Base-by-base conservation (phyloP, 805 yeast species). In the Metschnikowia gruessii region DNA sequence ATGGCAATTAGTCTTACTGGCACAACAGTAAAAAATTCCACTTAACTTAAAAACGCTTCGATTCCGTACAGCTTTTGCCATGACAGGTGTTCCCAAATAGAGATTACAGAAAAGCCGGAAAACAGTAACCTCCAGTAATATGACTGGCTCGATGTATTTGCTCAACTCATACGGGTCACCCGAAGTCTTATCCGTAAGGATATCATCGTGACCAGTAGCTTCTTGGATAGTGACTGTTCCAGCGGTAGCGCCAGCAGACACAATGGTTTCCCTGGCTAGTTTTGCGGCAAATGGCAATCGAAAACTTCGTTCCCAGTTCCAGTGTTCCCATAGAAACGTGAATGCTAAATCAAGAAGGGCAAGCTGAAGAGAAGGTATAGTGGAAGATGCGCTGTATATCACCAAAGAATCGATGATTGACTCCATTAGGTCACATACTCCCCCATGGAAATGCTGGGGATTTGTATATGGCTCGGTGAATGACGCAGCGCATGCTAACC, bases 71-170 rank as follows among this genome's bases (percentile, higher is more conserved):
- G 42, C 31, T 22, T 42, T 42, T 26, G 50, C 46, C 26, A 50
- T 41, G 17, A 47, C 51, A 2, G 53, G 50, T 11, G 50, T 38
- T 4, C 51, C 52, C 42, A 54, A 45, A 39, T 42, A 50, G n/a
- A 52, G 38, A 35, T 52, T 52, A 48, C 55, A 50, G 18, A 54
- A 48, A 18, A 54, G 49, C 18, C 53, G 38, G 38, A 54, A 54
- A 3, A 46, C 26, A 19, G 39, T 32, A 8, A 21, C 37, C 12
- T 50, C 46, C 32, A 38, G 44, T 17, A 50, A 24, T n/a, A 50
- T 24, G 16, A 28, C 32, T 3, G 50, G 44, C 34, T 45, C 48
- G 9, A 18, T 15, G 24, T 33, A 28, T 19, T 40, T 45, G 28
- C n/a, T 36, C 37, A 40, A 26, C 17, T 39, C 48, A 24, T 29